Evolutionary conservation across 2,329 filamentous ascomycete species (phyloP), one percentile per base, ranked within the genome.

Genomic region (Verticillium dahliae): DNA sequence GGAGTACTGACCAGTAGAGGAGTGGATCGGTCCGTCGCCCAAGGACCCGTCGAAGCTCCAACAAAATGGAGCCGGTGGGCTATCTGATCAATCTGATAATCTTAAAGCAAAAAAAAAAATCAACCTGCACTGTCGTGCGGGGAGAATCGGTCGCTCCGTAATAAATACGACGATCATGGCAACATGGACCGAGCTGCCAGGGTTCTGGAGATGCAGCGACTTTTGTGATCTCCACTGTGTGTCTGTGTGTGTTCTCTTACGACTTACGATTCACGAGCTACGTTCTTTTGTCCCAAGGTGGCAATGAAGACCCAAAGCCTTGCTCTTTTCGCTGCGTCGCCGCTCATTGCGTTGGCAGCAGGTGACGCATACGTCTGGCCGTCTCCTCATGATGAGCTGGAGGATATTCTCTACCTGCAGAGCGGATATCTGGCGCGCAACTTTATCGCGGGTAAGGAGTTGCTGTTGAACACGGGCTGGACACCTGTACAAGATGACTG

Each of bases 331-430:
- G 31, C 33, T 13, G 34, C 55, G n/a, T 37, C 55, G 13, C 22
- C 33, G 55, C 55, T 57, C 6, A 9, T 57, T 10, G 34, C 14
- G 11, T 22, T 38, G 55, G 55, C 6, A 6, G 38, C 33, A n/a
- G 59, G 56, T 18, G 64, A 61, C 10, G 59, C 60, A 2, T 65
- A 68, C n/a, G 61, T 66, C 37, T 68, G 67, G 67, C 67, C 67
- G 4, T 65, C 63, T 7, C 63, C 60, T 34, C 65, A 63, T 22
- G 67, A 68, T 34, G 62, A 65, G 59, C 61, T 67, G 10, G 67
- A 68, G 50, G 67, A 68, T 58, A 62, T 67, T 18, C 60, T 66
- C 31, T 63, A 60, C 13, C 63, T 68, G 27, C 65, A 68, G 59
- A 62, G 62, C 11, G 67, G 67, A 3, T 68, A 68, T 60, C 56